These are phyloP conservation scores for Aegilops tauschii DNA, from an alignment of 176 grass and related monocot species.

Conservation along the genomic window DNA sequence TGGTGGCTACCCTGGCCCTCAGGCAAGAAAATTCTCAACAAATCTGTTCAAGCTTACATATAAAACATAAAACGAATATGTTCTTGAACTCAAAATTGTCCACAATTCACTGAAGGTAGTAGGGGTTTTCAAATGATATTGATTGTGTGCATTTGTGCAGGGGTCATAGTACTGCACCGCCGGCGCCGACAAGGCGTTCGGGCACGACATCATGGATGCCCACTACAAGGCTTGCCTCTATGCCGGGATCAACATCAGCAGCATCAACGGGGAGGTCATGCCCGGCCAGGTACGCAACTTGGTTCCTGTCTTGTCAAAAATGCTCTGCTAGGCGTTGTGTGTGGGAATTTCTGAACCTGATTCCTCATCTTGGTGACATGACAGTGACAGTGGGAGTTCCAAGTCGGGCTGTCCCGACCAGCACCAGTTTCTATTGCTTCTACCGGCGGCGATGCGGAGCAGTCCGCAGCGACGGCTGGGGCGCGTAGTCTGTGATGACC, in stretches of 20 bases:
- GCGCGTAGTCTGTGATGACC: no score
- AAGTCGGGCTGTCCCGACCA: constrained; percentile 63
- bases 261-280: constrained; percentile 99
- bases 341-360: constrained; percentile 16
- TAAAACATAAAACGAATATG: no score
- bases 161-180: constrained; percentile 83
- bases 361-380: not conserved
- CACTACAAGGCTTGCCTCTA: constrained; percentile 96
- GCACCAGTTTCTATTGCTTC: no score
- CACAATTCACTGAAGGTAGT: no score
- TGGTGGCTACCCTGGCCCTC: constrained; percentile 87
- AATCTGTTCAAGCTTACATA: no score
- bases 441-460: no score
- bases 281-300: constrained; percentile 62
- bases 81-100: no score
- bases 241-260: constrained; percentile 90
- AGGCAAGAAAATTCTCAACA: constrained; percentile 41
- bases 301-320: not conserved
- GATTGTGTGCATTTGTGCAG: constrained; percentile 21
- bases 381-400: constrained; percentile 84
- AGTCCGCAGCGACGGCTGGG: no score
- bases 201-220: constrained; percentile 84
- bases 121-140: no score
- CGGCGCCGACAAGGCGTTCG: constrained; percentile 85
- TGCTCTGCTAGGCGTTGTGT: not conserved